Evolutionary conservation across 2,329 filamentous ascomycete genomes (phyloP), one percentile per base, ranked within the genome.

Genomic region (Ophiostoma tasmaniense): DNA sequence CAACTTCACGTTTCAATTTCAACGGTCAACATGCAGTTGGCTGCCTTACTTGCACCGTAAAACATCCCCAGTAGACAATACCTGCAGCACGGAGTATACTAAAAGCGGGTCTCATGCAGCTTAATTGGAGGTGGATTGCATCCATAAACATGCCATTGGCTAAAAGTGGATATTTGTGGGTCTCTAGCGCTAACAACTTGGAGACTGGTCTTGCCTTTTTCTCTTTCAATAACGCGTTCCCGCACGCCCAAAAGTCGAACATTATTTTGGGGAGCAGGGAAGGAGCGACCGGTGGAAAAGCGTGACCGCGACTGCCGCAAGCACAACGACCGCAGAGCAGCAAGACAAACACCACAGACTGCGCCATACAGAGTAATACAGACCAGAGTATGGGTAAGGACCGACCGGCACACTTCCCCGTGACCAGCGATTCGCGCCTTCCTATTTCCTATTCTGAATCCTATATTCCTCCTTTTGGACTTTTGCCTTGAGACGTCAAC

Each of bases 31-130:
- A 55, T 3, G 50, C 50, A n/a, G n/a, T 22, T 25, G 22, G 22
- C n/a, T 25, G 22, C 50, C n/a, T 25, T 55, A 25, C 8, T 55
- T 39, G 11, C 13, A 39, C 37, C 11, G 11, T 39, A 39, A 3
- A 39, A 14, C 45, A n/a, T n/a, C n/a, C n/a, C n/a, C n/a, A n/a
- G 45, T 50, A 55, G 50, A 55, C 13, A 25, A 25, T 55, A 55
- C 50, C 50, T 55, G n/a, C 50, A 55, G 22, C 50, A 55, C 50
- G 50, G 50, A 55, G 17, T 55, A 55, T 55, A 55, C 13, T n/a
- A 55, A 55, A 55, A 55, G 50, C 50, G 61, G 73, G 72, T 71
- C 79, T 80, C 2, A 50, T 71, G 69, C 78, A 80, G 64, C 28
- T 25, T 66, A 25, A 55, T 55, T 28, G 50, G 50, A 55, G 50